Evolutionary conservation across 345 rosid genomes (phyloP), one percentile per base, ranked within the genome.

Genomic region (Acer saccharum): DNA sequence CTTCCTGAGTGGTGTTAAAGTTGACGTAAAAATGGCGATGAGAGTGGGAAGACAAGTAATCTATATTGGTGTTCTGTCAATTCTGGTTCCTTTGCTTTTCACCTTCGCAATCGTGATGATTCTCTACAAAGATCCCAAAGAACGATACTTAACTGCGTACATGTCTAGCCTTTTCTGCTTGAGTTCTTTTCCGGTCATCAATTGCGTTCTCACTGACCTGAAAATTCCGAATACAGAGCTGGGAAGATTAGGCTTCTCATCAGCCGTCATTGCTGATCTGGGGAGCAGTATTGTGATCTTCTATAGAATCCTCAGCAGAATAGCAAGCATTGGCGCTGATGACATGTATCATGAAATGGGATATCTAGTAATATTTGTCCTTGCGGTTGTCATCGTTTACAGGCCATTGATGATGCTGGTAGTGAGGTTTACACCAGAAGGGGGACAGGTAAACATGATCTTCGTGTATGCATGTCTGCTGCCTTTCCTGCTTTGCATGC

Each of bases 1-100:
- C 2, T 83, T 83, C 46, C 66, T 74, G 2, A 71, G 43, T 14
- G 83, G 81, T 1, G 80, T 80, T 48, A 83, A 83, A 46, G 78
- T 80, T 77, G 86, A 83, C 3, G 0, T 62, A 4, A 18, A 74
- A 46, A 60, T 80, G 64, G 69, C 66, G 0, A 12, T 3, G 1
- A 75, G 21, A 18, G 69, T 76, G 1, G 82, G 83, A 55, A 77
- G 52, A 25, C 71, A 78, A 20, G 72, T 78, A 0, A 18, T 73
- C 46, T 68, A 9, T 7, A n/a, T 80, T 6, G 86, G 81, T 3
- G 1, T 78, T 27, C 7, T 71, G 1, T 39, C 75, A 3, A 58
- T 78, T 1, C 0, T 69, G 20, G 29, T 29, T 18, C 81, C 86
- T 6, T 4, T 69, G 10, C 0, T 57, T 18, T 17, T 23, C 44